Evolutionary conservation across 2,329 filamentous ascomycete species (phyloP).

Genomic region (Aureobasidium sp.): DNA sequence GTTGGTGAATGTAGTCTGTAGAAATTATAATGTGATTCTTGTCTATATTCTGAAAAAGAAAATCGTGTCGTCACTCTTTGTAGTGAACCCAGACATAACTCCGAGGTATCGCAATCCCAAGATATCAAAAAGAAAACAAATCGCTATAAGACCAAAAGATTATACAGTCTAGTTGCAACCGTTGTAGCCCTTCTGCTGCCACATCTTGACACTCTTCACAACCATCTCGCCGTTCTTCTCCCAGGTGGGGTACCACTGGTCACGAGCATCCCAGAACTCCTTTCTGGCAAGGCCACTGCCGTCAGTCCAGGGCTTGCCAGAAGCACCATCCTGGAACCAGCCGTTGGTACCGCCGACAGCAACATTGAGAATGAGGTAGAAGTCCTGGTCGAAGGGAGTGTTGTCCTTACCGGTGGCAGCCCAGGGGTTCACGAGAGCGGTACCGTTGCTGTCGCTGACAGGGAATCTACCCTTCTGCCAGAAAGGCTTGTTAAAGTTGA

Average conservation of each 20-base stretch:
- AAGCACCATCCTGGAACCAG: slow-evolving; percentile 69
- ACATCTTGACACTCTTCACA: slow-evolving; percentile 37
- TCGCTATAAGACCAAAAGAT: not conserved
- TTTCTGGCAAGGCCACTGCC: slow-evolving; percentile 55
- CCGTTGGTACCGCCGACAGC: slow-evolving; percentile 42
- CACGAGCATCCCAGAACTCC: slow-evolving; percentile 61
- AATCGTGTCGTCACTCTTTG: not conserved
- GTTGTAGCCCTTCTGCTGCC: slow-evolving; percentile 42
- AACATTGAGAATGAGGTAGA: slow-evolving; percentile 35
- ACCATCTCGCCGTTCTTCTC: slow-evolving; percentile 32
- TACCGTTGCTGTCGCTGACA: slow-evolving; percentile 27
- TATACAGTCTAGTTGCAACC: slow-evolving; percentile 28
- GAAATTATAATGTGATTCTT: slow-evolving; percentile 2
- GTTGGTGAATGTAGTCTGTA: not conserved
- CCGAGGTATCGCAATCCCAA: slow-evolving; percentile 2
- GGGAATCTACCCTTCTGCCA: slow-evolving; percentile 34
- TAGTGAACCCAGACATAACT: not conserved
- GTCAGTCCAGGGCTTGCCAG: slow-evolving; percentile 74
- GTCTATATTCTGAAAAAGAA: slow-evolving; percentile 1
- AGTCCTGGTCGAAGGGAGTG: slow-evolving; percentile 35
- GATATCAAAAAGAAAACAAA: not conserved
- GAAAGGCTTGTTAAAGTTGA: slow-evolving; percentile 39
- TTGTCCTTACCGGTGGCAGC: slow-evolving; percentile 27
- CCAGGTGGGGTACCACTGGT: slow-evolving; percentile 32
- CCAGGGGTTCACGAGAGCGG: slow-evolving; percentile 31